Evolutionary conservation across 176 grass and related monocot genomes (phyloP).

Genomic region (Dendrocalamus sinicus): DNA sequence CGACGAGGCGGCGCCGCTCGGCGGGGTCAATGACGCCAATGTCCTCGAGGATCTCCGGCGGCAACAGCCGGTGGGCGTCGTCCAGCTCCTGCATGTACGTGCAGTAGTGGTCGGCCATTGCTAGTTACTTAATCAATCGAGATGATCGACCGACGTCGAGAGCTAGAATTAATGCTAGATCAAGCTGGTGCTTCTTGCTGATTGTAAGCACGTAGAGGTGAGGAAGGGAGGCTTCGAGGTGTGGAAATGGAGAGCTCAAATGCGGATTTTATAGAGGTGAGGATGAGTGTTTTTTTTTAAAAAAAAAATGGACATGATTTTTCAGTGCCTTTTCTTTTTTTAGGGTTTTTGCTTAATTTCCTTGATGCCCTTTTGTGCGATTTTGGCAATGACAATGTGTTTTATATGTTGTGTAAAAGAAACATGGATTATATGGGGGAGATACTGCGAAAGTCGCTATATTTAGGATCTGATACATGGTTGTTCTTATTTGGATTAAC

Average conservation of each 20-base stretch:
- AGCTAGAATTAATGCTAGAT: neutral
- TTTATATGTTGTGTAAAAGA: neutral
- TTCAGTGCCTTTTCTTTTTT: neutral
- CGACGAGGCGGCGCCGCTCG: neutral
- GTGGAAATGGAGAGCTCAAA: neutral
- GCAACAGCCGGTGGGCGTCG: constrained; percentile 2
- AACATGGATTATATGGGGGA: neutral
- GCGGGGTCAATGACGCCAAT: neutral
- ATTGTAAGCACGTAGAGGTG: neutral
- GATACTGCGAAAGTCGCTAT: neutral
- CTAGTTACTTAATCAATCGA: neutral
- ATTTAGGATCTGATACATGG: neutral
- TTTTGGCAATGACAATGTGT: neutral
- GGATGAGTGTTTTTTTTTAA: neutral
- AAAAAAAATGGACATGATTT: neutral
- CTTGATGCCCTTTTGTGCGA: neutral
- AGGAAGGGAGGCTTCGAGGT: neutral
- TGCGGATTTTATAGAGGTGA: neutral
- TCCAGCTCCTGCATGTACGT: neutral
- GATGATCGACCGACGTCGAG: neutral
- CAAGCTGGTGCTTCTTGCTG: neutral
- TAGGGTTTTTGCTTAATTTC: neutral
- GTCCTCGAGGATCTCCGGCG: neutral
- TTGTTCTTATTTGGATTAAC: neutral
- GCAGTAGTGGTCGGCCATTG: constrained; percentile 9